These are phyloP conservation scores for Globisporangium paroecandrum DNA, from an alignment of 352 stramenopile genomes.

Conservation along the genomic window DNA sequence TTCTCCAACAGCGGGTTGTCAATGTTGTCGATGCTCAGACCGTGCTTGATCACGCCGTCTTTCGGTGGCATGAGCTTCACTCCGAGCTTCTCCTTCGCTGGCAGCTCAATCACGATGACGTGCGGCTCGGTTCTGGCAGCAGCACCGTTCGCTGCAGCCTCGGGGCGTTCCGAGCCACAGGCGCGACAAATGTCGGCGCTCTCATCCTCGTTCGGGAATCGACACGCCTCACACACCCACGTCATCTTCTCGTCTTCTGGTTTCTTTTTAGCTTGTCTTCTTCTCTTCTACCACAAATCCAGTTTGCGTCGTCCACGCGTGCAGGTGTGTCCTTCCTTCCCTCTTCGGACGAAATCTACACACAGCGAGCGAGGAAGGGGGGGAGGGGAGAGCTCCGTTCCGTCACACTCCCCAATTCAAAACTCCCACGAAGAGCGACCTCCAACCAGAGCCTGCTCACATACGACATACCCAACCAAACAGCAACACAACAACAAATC, in stretches of 20 bases:
- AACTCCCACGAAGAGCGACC: neutral
- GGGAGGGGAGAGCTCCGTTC: neutral
- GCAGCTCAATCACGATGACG: conserved; percentile 77
- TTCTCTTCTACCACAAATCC: neutral
- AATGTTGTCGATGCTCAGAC: conserved; percentile 85
- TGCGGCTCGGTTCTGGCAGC: conserved; percentile 18
- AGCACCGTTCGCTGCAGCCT: conserved; percentile 19
- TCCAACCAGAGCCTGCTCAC: conserved; percentile 3
- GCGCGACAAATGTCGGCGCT: conserved; percentile 52
- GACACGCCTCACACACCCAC: conserved; percentile 59
- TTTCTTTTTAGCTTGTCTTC: neutral
- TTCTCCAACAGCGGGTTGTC: conserved; percentile 82
- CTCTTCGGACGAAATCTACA: conserved; percentile 4
- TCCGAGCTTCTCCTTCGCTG: conserved; percentile 81
- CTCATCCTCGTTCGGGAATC: conserved; percentile 65
- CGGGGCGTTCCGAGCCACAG: conserved; percentile 46
- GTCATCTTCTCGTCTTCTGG: conserved; percentile 30
- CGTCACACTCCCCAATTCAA: conserved; percentile 3
- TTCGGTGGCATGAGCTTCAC: conserved; percentile 86
- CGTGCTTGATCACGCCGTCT: conserved; percentile 75
- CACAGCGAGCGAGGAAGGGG: neutral
- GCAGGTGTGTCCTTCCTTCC: neutral
- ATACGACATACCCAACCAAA: neutral
- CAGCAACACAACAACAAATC: neutral
- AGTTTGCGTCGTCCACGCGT: conserved; percentile 1